These are phyloP conservation scores for Claviceps pusilla DNA, from an alignment of 2,329 filamentous ascomycete species.

Conservation along the genomic window DNA sequence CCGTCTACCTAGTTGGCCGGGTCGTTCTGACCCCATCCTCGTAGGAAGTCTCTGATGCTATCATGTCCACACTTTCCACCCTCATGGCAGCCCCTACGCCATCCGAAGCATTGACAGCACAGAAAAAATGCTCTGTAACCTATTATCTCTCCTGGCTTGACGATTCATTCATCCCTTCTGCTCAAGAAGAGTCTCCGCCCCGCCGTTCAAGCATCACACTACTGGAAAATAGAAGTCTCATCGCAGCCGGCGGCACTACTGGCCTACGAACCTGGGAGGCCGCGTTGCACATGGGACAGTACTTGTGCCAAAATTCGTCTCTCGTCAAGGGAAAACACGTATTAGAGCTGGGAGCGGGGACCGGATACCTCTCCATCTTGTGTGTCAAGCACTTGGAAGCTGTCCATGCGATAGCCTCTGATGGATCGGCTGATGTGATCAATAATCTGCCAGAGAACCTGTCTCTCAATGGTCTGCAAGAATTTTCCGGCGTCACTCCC, in stretches of 20 bases:
- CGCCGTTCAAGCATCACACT: slow-evolving; percentile 36
- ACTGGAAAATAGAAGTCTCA: slow-evolving; percentile 52
- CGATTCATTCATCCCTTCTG: slow-evolving; percentile 8
- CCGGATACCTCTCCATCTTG: slow-evolving; percentile 59
- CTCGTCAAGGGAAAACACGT: slow-evolving; percentile 40
- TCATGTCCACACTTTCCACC: slow-evolving; percentile 53
- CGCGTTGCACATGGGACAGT: slow-evolving; percentile 56
- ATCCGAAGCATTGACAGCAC: slow-evolving; percentile 50
- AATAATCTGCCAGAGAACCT: slow-evolving; percentile 52
- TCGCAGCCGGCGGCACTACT: slow-evolving; percentile 58
- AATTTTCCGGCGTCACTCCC: slow-evolving; percentile 26
- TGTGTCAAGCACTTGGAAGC: slow-evolving; percentile 53
- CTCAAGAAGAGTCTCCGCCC: background rate
- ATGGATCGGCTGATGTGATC: slow-evolving; percentile 60
- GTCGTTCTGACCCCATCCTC: slow-evolving; percentile 12
- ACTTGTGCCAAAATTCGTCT: slow-evolving; percentile 36
- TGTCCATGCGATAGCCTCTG: slow-evolving; percentile 49
- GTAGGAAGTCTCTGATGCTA: slow-evolving; percentile 70
- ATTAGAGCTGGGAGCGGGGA: slow-evolving; percentile 62
- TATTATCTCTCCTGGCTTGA: slow-evolving; percentile 37
- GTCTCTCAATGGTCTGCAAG: slow-evolving; percentile 50
- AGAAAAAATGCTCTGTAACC: slow-evolving; percentile 60
- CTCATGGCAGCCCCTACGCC: slow-evolving; percentile 50
- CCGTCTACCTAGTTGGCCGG: background rate
- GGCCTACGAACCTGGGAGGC: slow-evolving; percentile 73